A percentile compares a stretch with the other conserved stretches of the same genome.
Evolutionary conservation across 1,284 basidiomycete genomes (phyloP).

Genomic region (Rhodotorula sp.): DNA sequence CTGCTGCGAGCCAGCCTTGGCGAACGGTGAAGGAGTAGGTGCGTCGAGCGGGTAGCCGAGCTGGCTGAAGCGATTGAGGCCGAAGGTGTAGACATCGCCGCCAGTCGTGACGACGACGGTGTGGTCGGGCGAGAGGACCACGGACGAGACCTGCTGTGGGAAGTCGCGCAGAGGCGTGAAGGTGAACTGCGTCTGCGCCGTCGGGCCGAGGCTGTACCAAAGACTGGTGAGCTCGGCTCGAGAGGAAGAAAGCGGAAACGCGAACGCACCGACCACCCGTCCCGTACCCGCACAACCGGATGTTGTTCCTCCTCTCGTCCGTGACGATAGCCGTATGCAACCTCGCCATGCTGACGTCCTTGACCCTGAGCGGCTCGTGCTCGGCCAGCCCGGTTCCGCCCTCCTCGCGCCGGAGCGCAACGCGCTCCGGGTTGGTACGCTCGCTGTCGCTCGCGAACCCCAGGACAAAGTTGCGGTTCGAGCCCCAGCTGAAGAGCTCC

Average conservation of each 20-base stretch:
- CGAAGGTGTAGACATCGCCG: slow-evolving; percentile 88
- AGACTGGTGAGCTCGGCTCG: not conserved
- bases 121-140: slow-evolving; percentile 92
- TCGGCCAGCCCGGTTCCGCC: slow-evolving; percentile 50
- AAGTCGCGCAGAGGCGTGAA: slow-evolving; percentile 66
- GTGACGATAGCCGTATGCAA: slow-evolving; percentile 80
- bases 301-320: slow-evolving; percentile 68
- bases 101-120: slow-evolving; percentile 77
- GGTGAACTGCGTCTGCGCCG: slow-evolving; percentile 75
- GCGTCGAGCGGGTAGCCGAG: slow-evolving; percentile 83
- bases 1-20: slow-evolving; percentile 38
- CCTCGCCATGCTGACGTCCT: slow-evolving; percentile 73
- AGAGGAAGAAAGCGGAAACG: not conserved
- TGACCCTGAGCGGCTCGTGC: slow-evolving; percentile 65
- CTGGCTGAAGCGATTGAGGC: slow-evolving; percentile 81
- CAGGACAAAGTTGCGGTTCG: slow-evolving; percentile 66
- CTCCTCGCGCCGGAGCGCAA: slow-evolving; percentile 59
- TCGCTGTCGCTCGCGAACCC: slow-evolving; percentile 81
- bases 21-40: slow-evolving; percentile 36
- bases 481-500: slow-evolving; percentile 87
- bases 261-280: slow-evolving; percentile 65
- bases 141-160: slow-evolving; percentile 59
- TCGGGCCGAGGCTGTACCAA: slow-evolving; percentile 64
- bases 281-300: slow-evolving; percentile 83
- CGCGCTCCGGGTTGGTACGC: slow-evolving; percentile 74